Base-by-base conservation (phyloP, 1,284 basidiomycete genomes). In the Boletus sp. region DNA sequence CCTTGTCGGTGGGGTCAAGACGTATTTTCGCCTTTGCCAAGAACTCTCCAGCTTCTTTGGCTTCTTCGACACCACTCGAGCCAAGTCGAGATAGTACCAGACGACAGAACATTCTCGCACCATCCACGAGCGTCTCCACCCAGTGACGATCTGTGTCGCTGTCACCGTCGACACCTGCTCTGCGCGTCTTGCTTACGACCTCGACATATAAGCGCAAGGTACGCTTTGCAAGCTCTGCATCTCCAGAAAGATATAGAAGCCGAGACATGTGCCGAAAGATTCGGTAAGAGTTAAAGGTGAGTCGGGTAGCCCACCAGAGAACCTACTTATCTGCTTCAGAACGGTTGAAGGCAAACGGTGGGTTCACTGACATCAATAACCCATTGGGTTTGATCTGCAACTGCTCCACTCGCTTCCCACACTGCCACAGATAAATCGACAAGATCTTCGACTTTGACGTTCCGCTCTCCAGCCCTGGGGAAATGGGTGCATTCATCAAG, bases 251-350 rank as follows among this genome's bases (percentile, higher is more conserved):
- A 43, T 82, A 77, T 8, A 89, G 71, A 0, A 94, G 68, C 1
- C 84, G 82, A 13, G 81, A 80, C 72, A 95, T 84, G 65, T 94
- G 89, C 0, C 92, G 83, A 48, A 91, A 78, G 13, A 95, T 72
- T 8, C 82, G 79, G 55, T 86, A 85, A 1, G 90, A 94, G 61
- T 95, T 93, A 73, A 96, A 95, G 0, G 93, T 96, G 19, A 92
- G 76, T 16, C 84, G 82, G 8, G 90, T 93, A 2, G 91, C 85
- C 90, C 91, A 93, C 87, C 91, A 94, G 1, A 96, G 74, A 13
- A 91, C 75, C 81, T 92, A 57, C 34, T 46, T 39, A 1, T 19
- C 6, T 32, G 23, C 13, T 48, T 48, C 9, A 50, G 42, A 45
- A 45, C 13, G 14, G 26, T 27, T 0, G 23, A 20, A 10, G 30